These are phyloP conservation scores for Zangia roseola DNA, from an alignment of 768 basidiomycete genomes.

Conservation along the genomic window DNA sequence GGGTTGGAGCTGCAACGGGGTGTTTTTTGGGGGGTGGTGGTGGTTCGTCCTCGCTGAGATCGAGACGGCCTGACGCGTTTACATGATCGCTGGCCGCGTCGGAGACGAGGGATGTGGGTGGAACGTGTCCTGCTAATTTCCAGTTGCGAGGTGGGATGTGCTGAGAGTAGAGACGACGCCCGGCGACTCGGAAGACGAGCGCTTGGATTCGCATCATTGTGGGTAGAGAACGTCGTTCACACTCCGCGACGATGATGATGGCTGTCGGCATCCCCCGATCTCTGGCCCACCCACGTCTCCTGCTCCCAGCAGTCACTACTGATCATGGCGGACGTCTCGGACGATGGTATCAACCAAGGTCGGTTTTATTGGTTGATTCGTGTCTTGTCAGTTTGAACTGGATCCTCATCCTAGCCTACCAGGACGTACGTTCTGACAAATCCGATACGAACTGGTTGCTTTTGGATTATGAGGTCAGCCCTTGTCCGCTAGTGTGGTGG, in stretches of 20 bases:
- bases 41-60: constrained; percentile 33
- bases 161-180: constrained; percentile 27
- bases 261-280: constrained; percentile 24
- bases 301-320: background rate
- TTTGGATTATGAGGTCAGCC: constrained; percentile 78
- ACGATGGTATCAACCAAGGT: constrained; percentile 75
- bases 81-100: background rate
- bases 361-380: constrained; percentile 16
- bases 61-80: constrained; percentile 12
- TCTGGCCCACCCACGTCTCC: too few relatives aligned
- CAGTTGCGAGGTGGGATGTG: constrained; percentile 28
- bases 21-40: constrained; percentile 23
- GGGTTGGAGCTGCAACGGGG: constrained; percentile 29
- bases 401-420: constrained; percentile 60
- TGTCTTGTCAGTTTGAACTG: constrained; percentile 14
- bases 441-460: constrained; percentile 88
- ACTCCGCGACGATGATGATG: constrained; percentile 20
- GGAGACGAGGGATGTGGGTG: constrained; percentile 30
- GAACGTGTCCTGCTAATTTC: constrained; percentile 31
- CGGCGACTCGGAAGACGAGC: constrained; percentile 4
- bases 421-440: constrained; percentile 83
- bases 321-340: constrained; percentile 76
- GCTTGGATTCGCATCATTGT: constrained; percentile 15
- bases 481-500: background rate
- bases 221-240: background rate